Base-by-base conservation (phyloP, 1,284 basidiomycete species). In the Athelia psychrophila region DNA sequence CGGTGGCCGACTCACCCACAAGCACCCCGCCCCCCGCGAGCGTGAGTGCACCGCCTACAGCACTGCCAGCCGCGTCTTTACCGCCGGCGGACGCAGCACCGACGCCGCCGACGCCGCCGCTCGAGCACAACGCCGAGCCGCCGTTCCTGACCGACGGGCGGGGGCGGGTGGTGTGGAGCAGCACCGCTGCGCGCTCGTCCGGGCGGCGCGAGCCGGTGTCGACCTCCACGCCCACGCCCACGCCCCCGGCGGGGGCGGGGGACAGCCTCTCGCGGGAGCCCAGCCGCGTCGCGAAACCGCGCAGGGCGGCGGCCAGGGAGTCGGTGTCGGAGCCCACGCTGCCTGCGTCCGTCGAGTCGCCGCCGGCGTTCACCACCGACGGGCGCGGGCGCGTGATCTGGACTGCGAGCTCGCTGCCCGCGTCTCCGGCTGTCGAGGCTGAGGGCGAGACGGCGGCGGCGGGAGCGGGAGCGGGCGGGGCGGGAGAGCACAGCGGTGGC, bases 81-180 rank as follows among this genome's bases (percentile, higher is more conserved):
- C 27, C 27, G 27, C 27, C 13, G 27, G 27, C 13, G 5, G 27
- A 30, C 27, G 13, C 27, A 30, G 13, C 6, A 30, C 13, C 27
- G 13, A 30, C 27, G 6, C 27, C 27, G 27, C 13, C 27, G 13
- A 30, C 27, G 6, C 27, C 27, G 27, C 27, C 27, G 13, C n/a
- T 35, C 15, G 47, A 30, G 24, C 44, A 46, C n/a, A 23, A 75
- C 40, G 49, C 54, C 8, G 71, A 82, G 27, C 83, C 83, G 18
- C 81, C 82, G 3, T 86, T 87, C 63, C 71, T 83, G 62, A 78
- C 78, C 3, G 76, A 78, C 55, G 76, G 76, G 0, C 73, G 76
- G 20, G 76, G 78, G 16, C 68, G 77, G 22, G 76, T 78, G 22
- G 81, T 86, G 16, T 84, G 84, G 83, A 84, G 79, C 48, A 65